Evolutionary conservation across 2,329 filamentous ascomycete genomes (phyloP).

Genomic region (Zasmidium cellare): DNA sequence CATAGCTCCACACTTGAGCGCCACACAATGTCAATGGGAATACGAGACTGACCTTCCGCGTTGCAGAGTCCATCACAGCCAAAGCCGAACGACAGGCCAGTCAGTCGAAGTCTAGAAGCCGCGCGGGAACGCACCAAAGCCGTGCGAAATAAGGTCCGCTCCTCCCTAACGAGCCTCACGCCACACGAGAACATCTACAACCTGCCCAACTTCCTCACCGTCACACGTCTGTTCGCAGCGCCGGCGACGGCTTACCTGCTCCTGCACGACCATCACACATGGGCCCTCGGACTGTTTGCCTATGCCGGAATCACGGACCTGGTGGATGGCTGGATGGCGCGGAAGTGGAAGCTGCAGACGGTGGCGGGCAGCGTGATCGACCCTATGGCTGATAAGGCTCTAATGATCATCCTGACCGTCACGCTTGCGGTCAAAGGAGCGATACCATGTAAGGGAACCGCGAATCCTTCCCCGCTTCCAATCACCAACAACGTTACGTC

Average conservation of each 20-base stretch:
- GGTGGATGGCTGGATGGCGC: constrained; percentile 90
- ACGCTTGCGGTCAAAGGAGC: constrained; percentile 80
- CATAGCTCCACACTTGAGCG: not conserved
- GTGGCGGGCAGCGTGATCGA: constrained; percentile 94
- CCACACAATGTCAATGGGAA: not conserved
- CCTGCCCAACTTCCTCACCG: constrained; percentile 89
- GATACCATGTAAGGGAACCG: constrained; percentile 64
- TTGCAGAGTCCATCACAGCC: constrained; percentile 1
- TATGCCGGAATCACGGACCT: constrained; percentile 92
- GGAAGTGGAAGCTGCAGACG: constrained; percentile 82
- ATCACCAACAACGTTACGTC: not conserved
- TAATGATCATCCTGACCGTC: constrained; percentile 92
- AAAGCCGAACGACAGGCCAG: constrained; percentile 17
- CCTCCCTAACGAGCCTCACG: constrained; percentile 32
- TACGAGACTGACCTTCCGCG: not conserved
- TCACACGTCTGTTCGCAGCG: constrained; percentile 78
- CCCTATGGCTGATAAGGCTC: constrained; percentile 92
- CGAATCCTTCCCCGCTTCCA: constrained; percentile 13
- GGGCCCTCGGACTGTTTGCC: constrained; percentile 81
- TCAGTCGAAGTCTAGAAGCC: constrained; percentile 25
- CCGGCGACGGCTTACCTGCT: constrained; percentile 88
- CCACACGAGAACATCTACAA: constrained; percentile 92
- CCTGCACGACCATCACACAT: constrained; percentile 74
- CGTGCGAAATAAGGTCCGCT: constrained; percentile 32
- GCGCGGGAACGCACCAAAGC: constrained; percentile 32